A percentile compares a stretch with the other conserved stretches of the same genome.
Conservation (phyloP, 371 early-diverging fungal species). For the Mucor circinelloides region DNA sequence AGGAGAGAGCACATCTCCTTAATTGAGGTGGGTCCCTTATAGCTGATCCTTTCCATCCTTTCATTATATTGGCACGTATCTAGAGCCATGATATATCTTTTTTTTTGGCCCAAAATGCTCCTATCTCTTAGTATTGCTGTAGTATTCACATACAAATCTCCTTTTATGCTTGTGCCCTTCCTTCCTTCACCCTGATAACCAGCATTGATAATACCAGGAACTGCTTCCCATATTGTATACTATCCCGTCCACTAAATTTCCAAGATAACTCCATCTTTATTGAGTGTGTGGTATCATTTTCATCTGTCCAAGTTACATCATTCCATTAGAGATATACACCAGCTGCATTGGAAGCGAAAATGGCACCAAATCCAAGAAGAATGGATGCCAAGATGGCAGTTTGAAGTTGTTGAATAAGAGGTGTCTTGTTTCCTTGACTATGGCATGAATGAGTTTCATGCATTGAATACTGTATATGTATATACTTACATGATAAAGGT, state of each 20-base stretch:
- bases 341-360: slow-evolving; percentile 51
- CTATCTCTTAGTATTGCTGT: background rate
- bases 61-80: too few species aligned
- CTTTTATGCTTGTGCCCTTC: background rate
- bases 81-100: background rate
- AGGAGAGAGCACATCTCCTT: too few species aligned
- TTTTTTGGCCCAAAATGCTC: background rate
- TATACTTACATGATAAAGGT: slow-evolving; percentile 43
- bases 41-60: too few species aligned
- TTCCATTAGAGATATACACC: slow-evolving; percentile 47
- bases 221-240: background rate
- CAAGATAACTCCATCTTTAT: background rate
- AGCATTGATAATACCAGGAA: background rate
- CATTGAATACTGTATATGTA: background rate
- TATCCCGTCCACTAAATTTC: background rate
- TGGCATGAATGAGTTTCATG: background rate
- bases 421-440: slow-evolving; percentile 45
- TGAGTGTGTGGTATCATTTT: background rate
- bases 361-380: slow-evolving; percentile 47
- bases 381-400: slow-evolving; percentile 42
- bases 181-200: background rate
- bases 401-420: slow-evolving; percentile 39
- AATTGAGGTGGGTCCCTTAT: too few species aligned
- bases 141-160: background rate
- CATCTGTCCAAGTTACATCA: background rate